These are phyloP conservation scores for Neurospora sp. DNA, from an alignment of 2,329 filamentous ascomycete species.

Conservation along the genomic window DNA sequence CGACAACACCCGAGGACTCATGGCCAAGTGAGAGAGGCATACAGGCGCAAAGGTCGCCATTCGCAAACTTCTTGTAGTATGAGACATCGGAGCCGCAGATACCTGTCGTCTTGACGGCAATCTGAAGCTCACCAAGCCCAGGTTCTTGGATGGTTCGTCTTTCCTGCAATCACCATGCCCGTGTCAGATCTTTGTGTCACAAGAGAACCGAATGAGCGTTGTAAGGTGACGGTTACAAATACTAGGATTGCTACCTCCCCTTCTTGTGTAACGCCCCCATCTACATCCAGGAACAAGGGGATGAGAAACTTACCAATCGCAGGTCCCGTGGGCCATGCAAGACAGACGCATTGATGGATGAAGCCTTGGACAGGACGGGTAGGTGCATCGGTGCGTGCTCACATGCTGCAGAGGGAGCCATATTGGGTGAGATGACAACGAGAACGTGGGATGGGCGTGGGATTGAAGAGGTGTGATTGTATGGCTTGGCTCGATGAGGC, in stretches of 20 bases:
- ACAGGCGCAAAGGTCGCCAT: slow-evolving; percentile 58
- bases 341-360: slow-evolving; percentile 42
- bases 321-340: slow-evolving; percentile 48
- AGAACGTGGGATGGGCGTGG: slow-evolving; percentile 26
- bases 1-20: slow-evolving; percentile 50
- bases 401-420: slow-evolving; percentile 41
- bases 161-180: slow-evolving; percentile 30
- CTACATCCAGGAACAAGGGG: slow-evolving; percentile 6
- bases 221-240: neutral
- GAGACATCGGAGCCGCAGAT: slow-evolving; percentile 63
- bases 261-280: slow-evolving; percentile 18
- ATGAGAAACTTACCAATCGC: slow-evolving; percentile 38
- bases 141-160: slow-evolving; percentile 38
- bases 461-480: slow-evolving; percentile 18
- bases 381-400: slow-evolving; percentile 34
- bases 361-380: slow-evolving; percentile 32
- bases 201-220: neutral
- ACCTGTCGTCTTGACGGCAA: slow-evolving; percentile 55
- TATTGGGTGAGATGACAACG: slow-evolving; percentile 23
- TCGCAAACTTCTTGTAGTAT: slow-evolving; percentile 65
- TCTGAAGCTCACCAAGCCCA: slow-evolving; percentile 47
- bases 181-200: slow-evolving; percentile 9
- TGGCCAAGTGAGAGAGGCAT: slow-evolving; percentile 56
- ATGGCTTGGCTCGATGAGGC: slow-evolving; percentile 9
- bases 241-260: neutral